Evolutionary conservation across 495 filamentous ascomycete species (phyloP).

Genomic region (Penicillium herquei): DNA sequence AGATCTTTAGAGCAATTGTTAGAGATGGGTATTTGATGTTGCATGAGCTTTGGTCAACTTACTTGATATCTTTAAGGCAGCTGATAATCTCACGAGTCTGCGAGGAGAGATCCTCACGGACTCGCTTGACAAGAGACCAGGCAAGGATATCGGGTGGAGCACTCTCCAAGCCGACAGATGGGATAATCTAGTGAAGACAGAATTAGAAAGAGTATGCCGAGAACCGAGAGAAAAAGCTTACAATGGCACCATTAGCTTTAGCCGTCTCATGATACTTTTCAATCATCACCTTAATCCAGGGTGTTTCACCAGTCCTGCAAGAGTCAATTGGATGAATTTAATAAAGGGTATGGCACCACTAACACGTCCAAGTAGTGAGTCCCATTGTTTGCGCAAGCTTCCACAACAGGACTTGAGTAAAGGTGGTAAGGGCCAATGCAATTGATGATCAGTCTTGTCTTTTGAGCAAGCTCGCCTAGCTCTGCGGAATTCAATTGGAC

Average conservation of each 20-base stretch:
- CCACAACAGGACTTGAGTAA: constrained; percentile 77
- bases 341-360: constrained; percentile 12
- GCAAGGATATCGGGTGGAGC: constrained; percentile 79
- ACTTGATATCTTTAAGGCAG: constrained; percentile 63
- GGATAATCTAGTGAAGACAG: constrained; percentile 61
- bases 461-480: constrained; percentile 65
- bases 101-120: constrained; percentile 57
- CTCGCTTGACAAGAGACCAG: constrained; percentile 62
- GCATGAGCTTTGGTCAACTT: constrained; percentile 7
- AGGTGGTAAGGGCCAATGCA: constrained; percentile 81
- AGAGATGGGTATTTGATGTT: not conserved
- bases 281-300: constrained; percentile 78
- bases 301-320: constrained; percentile 73
- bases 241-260: constrained; percentile 70
- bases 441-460: constrained; percentile 75
- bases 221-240: constrained; percentile 25
- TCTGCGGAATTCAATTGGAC: constrained; percentile 63
- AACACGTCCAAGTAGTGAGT: constrained; percentile 87
- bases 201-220: constrained; percentile 20
- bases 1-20: constrained; percentile 16
- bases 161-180: constrained; percentile 81
- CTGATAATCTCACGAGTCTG: constrained; percentile 59
- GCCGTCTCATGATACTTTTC: constrained; percentile 75
- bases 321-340: constrained; percentile 4
- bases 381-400: constrained; percentile 82